These are phyloP conservation scores for Corynespora cassiicola DNA, from an alignment of 2,329 filamentous ascomycete genomes.

Conservation along the genomic window DNA sequence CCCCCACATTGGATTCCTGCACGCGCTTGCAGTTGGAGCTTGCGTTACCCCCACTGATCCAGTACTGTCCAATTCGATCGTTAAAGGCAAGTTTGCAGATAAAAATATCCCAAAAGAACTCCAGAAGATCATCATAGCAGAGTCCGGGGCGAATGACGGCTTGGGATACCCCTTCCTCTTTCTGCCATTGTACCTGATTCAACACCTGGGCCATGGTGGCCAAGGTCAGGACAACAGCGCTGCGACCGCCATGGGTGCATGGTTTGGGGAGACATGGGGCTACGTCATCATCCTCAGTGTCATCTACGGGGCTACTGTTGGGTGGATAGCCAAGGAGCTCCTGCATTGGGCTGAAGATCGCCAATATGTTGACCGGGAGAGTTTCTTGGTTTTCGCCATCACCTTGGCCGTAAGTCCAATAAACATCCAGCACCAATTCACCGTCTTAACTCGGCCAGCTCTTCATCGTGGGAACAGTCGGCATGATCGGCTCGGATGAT, in stretches of 20 bases:
- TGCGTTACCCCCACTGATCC: conserved; percentile 95
- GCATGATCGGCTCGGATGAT: conserved; percentile 86
- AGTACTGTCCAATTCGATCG: conserved; percentile 84
- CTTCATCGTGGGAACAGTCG: conserved; percentile 86
- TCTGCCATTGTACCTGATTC: conserved; percentile 81
- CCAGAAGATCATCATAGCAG: conserved; percentile 70
- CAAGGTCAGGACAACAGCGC: conserved; percentile 57
- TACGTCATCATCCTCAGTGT: conserved; percentile 84
- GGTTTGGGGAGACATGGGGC: conserved; percentile 85
- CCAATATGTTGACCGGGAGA: conserved; percentile 84
- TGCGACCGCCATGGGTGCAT: conserved; percentile 73
- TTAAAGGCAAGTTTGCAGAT: conserved; percentile 92
- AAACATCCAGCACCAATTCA: conserved; percentile 1
- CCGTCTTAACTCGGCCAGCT: too few species aligned
- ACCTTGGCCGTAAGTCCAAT: conserved; percentile 70
- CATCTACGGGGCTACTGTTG: conserved; percentile 76
- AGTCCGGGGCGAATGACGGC: conserved; percentile 89
- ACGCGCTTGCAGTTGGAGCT: conserved; percentile 80
- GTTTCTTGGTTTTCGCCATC: conserved; percentile 86
- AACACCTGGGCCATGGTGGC: conserved; percentile 70
- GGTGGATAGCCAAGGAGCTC: conserved; percentile 81
- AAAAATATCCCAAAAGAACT: conserved; percentile 83
- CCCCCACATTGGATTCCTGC: conserved; percentile 73
- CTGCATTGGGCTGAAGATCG: conserved; percentile 84
- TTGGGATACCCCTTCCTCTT: conserved; percentile 89